Base-by-base conservation (phyloP, 2,329 filamentous ascomycete species). In the Rugonectria rugulosa region DNA sequence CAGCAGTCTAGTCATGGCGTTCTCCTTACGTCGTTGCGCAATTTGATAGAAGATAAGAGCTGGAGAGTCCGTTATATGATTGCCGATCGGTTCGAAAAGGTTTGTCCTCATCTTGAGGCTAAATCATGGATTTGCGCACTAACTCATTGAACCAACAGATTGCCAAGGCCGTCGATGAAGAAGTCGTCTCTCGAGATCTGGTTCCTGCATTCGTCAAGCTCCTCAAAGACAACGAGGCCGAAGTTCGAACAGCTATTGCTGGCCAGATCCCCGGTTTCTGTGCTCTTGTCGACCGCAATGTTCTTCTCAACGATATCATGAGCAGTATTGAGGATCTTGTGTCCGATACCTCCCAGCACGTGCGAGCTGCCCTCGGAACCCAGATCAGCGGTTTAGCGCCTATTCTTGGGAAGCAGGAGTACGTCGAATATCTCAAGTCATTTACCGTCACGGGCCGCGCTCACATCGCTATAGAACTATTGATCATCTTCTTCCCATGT, bases 21-120 rank as follows among this genome's bases (percentile, higher is more conserved):
- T 53, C 80, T 99, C 54, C 81, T 99, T 69, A 94, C 91, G 45
- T 92, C 94, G 40, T 79, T 99, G 70, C 89, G 95, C 68, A 96
- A 87, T 77, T 78, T 99, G 71, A 98, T 99, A 77, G 95, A 97
- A 70, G 95, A 99, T 75, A 99, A 98, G 86, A 98, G 95, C 79
- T 99, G 95, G 95, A 88, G 95, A 71, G 95, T 99, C 57, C 87
- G 95, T 73, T 99, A 98, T 77, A 99, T 99, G 95, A 95, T 99
- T 68, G 95, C 95, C 43, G 95, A 99, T 76, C 87, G 92, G 73
- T 99, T 97, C 71, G 95, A 99, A 77, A 97, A 98, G 89, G 92
- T 67, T 40, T 21, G 47, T 17, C 27, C 11, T 14, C 36, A 5
- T 20, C 2, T 19, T 20, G n/a, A 12, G 11, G 12, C 21, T 23